Conservation (phyloP, 2,329 filamentous ascomycete species). For the Phaeoacremonium minimum region DNA sequence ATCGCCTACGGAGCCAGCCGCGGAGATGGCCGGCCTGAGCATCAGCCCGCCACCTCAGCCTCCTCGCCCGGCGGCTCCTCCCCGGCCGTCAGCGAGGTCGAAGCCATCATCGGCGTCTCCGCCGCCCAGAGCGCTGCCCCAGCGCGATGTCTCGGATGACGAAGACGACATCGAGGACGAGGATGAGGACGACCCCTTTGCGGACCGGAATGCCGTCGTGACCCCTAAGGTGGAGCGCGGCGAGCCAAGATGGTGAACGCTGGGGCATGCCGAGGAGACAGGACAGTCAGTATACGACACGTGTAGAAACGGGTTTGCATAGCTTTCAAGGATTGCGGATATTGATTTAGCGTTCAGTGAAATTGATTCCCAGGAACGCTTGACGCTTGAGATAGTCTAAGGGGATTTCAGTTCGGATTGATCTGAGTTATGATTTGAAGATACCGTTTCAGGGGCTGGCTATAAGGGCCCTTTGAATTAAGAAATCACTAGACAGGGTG, state of each 20-base stretch:
- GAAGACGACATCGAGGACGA: slow-evolving; percentile 55
- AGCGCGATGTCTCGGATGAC: slow-evolving; percentile 51
- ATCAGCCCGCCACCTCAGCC: slow-evolving; percentile 32
- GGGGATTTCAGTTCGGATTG: too few species aligned
- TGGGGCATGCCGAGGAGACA: slow-evolving; percentile 1
- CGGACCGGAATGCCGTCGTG: slow-evolving; percentile 68
- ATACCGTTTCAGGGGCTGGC: too few species aligned
- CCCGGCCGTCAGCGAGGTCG: slow-evolving; percentile 37
- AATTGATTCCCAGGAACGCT: too few species aligned
- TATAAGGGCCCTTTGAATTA: too few species aligned
- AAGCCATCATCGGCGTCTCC: slow-evolving; percentile 48
- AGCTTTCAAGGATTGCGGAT: too few species aligned
- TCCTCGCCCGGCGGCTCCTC: slow-evolving; percentile 38
- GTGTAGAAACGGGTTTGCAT: too few species aligned
- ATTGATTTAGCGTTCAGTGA: too few species aligned
- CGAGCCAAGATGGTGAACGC: slow-evolving; percentile 25
- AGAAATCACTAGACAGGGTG: too few species aligned
- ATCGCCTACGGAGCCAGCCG: slow-evolving; percentile 33
- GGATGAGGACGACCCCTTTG: slow-evolving; percentile 86
- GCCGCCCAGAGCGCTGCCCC: slow-evolving; percentile 31
- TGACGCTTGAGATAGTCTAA: too few species aligned
- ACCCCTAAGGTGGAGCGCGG: slow-evolving; percentile 32
- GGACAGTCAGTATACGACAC: too few species aligned
- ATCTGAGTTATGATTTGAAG: too few species aligned
- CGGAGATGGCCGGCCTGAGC: slow-evolving; percentile 40